A percentile compares a stretch with the other conserved stretches of the same genome.
phyloP scores from a whole-genome alignment of 805 yeast species.

The Metschnikowia bowlesiae region DNA sequence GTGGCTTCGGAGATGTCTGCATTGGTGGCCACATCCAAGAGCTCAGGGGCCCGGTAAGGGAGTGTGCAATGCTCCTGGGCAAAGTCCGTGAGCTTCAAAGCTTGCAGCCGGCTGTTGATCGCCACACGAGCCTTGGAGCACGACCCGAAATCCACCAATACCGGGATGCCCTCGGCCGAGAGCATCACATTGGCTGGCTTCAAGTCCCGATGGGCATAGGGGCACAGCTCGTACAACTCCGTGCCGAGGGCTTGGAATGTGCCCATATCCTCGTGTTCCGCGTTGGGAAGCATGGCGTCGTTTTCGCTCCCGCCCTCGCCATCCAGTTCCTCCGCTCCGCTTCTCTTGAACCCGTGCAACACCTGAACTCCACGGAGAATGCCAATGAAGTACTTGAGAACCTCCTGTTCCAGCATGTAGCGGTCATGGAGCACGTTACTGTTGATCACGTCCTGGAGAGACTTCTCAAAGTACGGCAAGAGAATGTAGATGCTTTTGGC shows the following conservation, averaged over 20 bases:
- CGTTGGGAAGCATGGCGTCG: constrained; percentile 21
- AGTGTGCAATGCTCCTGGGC: constrained; percentile 83
- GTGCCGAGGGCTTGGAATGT: constrained; percentile 25
- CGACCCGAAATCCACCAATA: constrained; percentile 81
- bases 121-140: constrained; percentile 58
- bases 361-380: constrained; percentile 69
- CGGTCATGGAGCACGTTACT: constrained; percentile 52
- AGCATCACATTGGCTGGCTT: constrained; percentile 90
- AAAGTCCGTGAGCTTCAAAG: constrained; percentile 70
- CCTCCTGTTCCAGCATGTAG: constrained; percentile 57
- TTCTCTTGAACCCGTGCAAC: constrained; percentile 60
- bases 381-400: constrained; percentile 59
- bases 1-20: constrained; percentile 64
- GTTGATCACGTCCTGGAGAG: constrained; percentile 78
- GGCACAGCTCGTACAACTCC: constrained; percentile 52
- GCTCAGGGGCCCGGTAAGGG: constrained; percentile 88
- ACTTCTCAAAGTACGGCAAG: constrained; percentile 68
- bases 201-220: constrained; percentile 82
- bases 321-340: constrained; percentile 12
- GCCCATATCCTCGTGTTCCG: constrained; percentile 25
- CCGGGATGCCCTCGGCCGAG: constrained; percentile 67
- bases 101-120: constrained; percentile 60
- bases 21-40: constrained; percentile 70
- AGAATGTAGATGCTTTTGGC: constrained; percentile 72
- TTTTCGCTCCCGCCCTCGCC: constrained; percentile 13